phyloP scores from a whole-genome alignment of 2,329 filamentous ascomycete species.

The Waltergamsia citrina region DNA sequence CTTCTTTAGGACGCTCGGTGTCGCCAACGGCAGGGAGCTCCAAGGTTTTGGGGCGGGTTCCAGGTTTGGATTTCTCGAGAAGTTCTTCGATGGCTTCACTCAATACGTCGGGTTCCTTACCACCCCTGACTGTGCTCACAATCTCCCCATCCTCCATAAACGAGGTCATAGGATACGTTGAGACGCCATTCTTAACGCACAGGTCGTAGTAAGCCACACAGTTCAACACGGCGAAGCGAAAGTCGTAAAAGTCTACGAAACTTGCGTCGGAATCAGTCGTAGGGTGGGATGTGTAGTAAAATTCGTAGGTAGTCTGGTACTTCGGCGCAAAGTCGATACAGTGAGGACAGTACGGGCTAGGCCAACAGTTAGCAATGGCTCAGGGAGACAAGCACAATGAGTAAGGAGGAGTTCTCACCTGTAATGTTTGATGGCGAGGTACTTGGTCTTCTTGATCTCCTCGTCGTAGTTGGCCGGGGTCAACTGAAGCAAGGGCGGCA shows the following conservation, averaged over 20 bases:
- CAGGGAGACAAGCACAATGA: not conserved
- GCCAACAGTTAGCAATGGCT: constrained; percentile 13
- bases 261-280: constrained; percentile 41
- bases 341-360: constrained; percentile 56
- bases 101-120: constrained; percentile 56
- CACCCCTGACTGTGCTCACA: constrained; percentile 53
- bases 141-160: constrained; percentile 73
- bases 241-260: constrained; percentile 79
- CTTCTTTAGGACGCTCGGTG: constrained; percentile 26
- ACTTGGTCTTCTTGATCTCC: constrained; percentile 43
- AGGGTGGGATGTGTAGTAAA: constrained; percentile 80
- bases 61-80: constrained; percentile 71
- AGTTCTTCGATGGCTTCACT: constrained; percentile 65
- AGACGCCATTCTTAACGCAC: constrained; percentile 59
- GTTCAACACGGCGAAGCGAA: constrained; percentile 79
- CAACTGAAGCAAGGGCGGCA: constrained; percentile 56
- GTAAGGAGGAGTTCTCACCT: constrained; percentile 37
- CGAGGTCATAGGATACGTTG: constrained; percentile 65
- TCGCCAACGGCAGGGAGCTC: constrained; percentile 65
- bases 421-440: constrained; percentile 53
- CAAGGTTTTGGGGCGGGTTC: constrained; percentile 60
- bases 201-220: constrained; percentile 76
- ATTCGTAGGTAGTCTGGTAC: constrained; percentile 91
- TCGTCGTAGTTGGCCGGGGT: constrained; percentile 47
- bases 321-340: constrained; percentile 73